Evolutionary conservation across 1,284 basidiomycete genomes (phyloP).

Genomic region (Tranzscheliella williamsii): DNA sequence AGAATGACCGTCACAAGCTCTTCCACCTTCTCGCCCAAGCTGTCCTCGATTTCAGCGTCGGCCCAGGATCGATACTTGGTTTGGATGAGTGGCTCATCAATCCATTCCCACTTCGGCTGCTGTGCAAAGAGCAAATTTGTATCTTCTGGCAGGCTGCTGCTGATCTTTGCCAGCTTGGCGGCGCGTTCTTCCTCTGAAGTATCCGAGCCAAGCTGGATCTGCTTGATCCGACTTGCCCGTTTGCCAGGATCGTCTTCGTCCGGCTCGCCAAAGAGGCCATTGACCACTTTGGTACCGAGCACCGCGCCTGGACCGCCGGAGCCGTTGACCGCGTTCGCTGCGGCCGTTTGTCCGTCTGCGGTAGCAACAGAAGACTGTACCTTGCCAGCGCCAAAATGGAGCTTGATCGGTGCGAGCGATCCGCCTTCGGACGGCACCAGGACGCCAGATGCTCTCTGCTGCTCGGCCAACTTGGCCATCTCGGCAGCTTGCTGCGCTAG

Average conservation of each 20-base stretch:
- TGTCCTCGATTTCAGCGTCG: constrained; percentile 48
- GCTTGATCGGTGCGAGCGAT: constrained; percentile 44
- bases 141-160: constrained; percentile 12
- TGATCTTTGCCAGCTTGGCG: constrained; percentile 6
- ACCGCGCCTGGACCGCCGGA: not conserved
- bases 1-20: constrained; percentile 48
- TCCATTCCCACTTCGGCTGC: constrained; percentile 40
- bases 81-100: constrained; percentile 37
- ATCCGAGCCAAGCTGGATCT: constrained; percentile 38
- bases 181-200: constrained; percentile 22
- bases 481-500: constrained; percentile 52
- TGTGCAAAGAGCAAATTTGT: constrained; percentile 14
- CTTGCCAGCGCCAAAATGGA: constrained; percentile 32
- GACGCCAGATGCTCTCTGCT: constrained; percentile 49
- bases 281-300: not conserved
- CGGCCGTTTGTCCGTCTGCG: not conserved
- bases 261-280: constrained; percentile 33
- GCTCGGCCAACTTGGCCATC: constrained; percentile 44
- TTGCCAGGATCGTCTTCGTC: constrained; percentile 44
- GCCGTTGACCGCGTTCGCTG: not conserved
- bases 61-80: constrained; percentile 30
- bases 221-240: constrained; percentile 26
- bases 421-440: constrained; percentile 34
- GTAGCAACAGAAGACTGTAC: constrained; percentile 1
- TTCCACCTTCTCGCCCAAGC: constrained; percentile 50